Evolutionary conservation across 129 eudicot genomes (phyloP).

Genomic region (Chrysanthemum makinoi): DNA sequence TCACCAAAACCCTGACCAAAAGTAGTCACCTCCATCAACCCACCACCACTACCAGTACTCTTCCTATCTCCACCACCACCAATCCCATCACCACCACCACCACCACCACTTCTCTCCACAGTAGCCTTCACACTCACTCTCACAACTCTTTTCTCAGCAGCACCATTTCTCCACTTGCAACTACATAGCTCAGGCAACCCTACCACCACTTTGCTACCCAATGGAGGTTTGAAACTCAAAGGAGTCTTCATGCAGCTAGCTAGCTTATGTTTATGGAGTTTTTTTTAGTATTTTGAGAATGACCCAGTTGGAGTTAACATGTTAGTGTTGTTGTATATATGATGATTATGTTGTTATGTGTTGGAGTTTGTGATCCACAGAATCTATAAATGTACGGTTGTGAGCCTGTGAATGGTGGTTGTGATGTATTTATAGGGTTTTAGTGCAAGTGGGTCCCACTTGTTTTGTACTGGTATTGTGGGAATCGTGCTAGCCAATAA

Average conservation of each 20-base stretch:
- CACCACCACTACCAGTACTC: constrained; percentile 27
- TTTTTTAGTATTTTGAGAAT: constrained; percentile 8
- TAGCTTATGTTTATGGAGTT: not conserved
- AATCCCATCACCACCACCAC: constrained; percentile 48
- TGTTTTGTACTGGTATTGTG: constrained; percentile 11
- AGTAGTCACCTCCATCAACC: constrained; percentile 92
- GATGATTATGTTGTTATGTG: not conserved
- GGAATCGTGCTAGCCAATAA: constrained; percentile 35
- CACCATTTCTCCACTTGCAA: constrained; percentile 11
- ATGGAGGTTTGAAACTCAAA: constrained; percentile 42
- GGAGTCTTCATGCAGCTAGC: constrained; percentile 50
- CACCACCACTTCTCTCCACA: constrained; percentile 54
- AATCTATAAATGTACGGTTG: constrained; percentile 22
- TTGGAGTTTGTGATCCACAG: constrained; percentile 13
- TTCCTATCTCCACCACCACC: constrained; percentile 49
- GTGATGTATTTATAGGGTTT: constrained; percentile 5
- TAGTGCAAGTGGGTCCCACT: constrained; percentile 12
- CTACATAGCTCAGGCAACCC: constrained; percentile 33
- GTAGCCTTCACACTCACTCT: constrained; percentile 34
- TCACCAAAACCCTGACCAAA: constrained; percentile 65
- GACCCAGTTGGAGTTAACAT: constrained; percentile 2
- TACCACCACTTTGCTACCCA: constrained; percentile 22
- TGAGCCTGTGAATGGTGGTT: not conserved
- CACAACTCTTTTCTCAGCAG: not conserved
- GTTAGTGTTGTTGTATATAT: constrained; percentile 11